Evolutionary conservation across 306 rosid species (phyloP).

Genomic region (Comarum palustre): DNA sequence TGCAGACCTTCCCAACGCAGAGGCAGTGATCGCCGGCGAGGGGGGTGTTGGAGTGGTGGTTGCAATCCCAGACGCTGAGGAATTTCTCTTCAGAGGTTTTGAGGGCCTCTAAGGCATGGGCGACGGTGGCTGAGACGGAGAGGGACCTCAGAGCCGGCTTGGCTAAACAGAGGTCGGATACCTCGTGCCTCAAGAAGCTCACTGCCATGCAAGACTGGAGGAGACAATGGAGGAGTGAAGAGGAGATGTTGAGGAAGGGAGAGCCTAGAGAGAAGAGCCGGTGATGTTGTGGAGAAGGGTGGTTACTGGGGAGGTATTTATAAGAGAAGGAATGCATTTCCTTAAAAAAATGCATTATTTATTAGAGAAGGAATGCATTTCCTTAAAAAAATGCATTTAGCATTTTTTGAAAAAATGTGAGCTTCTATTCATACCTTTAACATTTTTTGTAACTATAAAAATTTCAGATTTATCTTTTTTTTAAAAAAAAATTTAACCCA

Average conservation of each 20-base stretch:
- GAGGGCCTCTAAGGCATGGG: slow-evolving; percentile 62
- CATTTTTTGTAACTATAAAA: too few species aligned
- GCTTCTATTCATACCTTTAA: not conserved
- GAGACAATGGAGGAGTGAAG: not conserved
- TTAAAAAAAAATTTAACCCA: too few species aligned
- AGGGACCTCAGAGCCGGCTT: slow-evolving; percentile 87
- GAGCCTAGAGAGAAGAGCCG: not conserved
- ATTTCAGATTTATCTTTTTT: too few species aligned
- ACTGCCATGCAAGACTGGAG: slow-evolving; percentile 76
- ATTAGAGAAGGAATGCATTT: slow-evolving; percentile 5
- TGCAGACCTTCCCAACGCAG: slow-evolving; percentile 78
- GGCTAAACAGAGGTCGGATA: slow-evolving; percentile 97
- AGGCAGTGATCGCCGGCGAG: slow-evolving; percentile 27
- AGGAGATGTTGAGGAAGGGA: not conserved
- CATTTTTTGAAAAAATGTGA: not conserved
- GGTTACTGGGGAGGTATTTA: not conserved
- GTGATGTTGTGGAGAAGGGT: not conserved
- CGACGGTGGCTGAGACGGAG: slow-evolving; percentile 57
- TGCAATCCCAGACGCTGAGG: slow-evolving; percentile 77
- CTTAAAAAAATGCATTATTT: too few species aligned
- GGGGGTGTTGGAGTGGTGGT: slow-evolving; percentile 18
- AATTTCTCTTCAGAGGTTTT: slow-evolving; percentile 56
- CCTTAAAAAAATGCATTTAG: too few species aligned
- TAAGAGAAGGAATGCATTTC: slow-evolving; percentile 5
- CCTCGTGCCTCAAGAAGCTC: slow-evolving; percentile 63